Percentiles rank a stretch among this genome's conserved stretches.
These are phyloP conservation scores for Pharus latifolius DNA, from an alignment of 176 grass and related monocot genomes.

Conservation along the genomic window DNA sequence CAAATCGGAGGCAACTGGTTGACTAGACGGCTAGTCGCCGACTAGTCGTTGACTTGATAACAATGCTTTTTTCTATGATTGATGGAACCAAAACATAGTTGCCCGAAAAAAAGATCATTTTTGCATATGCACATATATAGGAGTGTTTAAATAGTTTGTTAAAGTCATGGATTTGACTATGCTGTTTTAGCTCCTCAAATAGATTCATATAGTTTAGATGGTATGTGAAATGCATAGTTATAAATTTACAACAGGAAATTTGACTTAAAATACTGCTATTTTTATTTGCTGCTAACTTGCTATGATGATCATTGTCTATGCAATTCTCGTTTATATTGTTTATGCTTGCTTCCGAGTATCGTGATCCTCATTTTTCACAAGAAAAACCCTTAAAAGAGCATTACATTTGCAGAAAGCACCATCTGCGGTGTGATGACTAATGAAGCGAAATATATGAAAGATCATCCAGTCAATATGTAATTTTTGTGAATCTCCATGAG, in stretches of 20 bases:
- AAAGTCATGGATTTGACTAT: background rate
- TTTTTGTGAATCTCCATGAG: background rate
- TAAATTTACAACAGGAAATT: background rate
- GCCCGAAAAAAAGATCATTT: no score
- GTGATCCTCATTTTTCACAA: background rate
- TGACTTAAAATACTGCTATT: constrained; percentile 4
- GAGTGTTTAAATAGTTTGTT: background rate
- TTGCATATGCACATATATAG: no score
- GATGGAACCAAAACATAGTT: no score
- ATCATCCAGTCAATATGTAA: background rate
- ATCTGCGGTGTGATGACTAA: background rate
- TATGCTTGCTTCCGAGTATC: background rate
- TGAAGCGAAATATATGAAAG: background rate
- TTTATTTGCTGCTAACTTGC: background rate
- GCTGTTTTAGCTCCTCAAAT: background rate
- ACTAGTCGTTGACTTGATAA: no score
- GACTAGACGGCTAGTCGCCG: no score
- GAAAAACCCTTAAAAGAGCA: background rate
- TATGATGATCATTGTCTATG: background rate
- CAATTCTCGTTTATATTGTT: background rate
- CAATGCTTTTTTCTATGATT: no score
- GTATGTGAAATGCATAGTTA: background rate
- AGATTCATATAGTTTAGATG: background rate
- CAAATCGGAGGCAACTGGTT: no score
- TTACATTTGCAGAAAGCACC: background rate